phyloP scores from a whole-genome alignment of 2,329 filamentous ascomycete genomes.

The Neobulgaria alba region DNA sequence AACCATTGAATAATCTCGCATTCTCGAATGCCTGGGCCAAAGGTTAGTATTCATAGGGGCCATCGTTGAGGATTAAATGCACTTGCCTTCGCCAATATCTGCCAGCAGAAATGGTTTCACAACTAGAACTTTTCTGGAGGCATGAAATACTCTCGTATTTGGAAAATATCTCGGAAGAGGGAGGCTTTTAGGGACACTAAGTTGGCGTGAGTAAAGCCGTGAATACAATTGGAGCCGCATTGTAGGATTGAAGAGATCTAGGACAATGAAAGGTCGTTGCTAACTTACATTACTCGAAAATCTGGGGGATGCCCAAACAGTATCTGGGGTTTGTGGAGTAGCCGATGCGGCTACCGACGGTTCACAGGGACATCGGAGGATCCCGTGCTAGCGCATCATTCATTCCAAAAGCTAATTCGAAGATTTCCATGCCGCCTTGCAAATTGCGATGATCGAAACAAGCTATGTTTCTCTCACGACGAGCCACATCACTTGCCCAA shows the following conservation, averaged over 20 bases:
- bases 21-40: constrained; percentile 76
- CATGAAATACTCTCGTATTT: constrained; percentile 19
- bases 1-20: constrained; percentile 99
- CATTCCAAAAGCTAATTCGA: too few relatives aligned
- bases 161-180: constrained; percentile 15
- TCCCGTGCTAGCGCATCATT: neutral
- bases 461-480: constrained; percentile 23
- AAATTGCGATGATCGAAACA: neutral
- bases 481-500: constrained; percentile 12
- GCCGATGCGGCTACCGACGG: constrained; percentile 16
- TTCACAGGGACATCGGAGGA: neutral
- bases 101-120: constrained; percentile 76
- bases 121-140: constrained; percentile 29
- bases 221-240: constrained; percentile 51
- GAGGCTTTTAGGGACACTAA: constrained; percentile 34
- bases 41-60: constrained; percentile 4
- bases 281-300: constrained; percentile 13
- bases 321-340: constrained; percentile 12
- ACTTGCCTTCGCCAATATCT: constrained; percentile 75
- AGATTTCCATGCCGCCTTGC: neutral
- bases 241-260: constrained; percentile 8
- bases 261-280: constrained; percentile 4
- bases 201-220: constrained; percentile 42
- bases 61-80: neutral
- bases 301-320: constrained; percentile 5